Percentiles rank a stretch among this genome's conserved stretches.
These are phyloP conservation scores for Fraxinus excelsior DNA, from an alignment of 257 asterid species.

Conservation along the genomic window DNA sequence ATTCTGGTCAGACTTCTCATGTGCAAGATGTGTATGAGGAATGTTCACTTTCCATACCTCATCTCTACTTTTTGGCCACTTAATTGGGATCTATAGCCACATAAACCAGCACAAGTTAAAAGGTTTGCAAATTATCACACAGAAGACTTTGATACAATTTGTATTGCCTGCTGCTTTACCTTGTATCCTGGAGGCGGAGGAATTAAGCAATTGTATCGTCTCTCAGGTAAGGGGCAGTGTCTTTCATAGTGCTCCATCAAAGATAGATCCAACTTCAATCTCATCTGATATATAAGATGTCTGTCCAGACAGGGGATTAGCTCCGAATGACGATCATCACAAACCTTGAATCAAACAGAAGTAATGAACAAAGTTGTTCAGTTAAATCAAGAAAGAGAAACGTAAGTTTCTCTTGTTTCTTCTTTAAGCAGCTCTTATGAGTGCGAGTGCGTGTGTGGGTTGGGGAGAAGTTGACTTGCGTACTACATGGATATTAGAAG, in stretches of 20 bases:
- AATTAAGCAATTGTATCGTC: slow-evolving; percentile 54
- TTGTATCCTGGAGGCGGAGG: slow-evolving; percentile 61
- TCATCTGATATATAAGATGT: slow-evolving; percentile 56
- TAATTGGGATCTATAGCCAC: too few relatives aligned
- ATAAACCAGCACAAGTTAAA: too few relatives aligned
- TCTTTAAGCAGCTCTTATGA: not conserved
- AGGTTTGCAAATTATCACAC: too few relatives aligned
- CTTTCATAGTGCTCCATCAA: slow-evolving; percentile 44
- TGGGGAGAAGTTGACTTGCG: not conserved
- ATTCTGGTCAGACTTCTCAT: too few relatives aligned
- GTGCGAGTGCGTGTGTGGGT: not conserved
- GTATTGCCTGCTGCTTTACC: slow-evolving; percentile 3
- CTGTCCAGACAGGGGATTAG: slow-evolving; percentile 56
- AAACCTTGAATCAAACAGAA: slow-evolving; percentile 6
- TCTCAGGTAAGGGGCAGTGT: slow-evolving; percentile 47
- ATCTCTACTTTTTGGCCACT: too few relatives aligned
- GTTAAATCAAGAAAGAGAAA: not conserved
- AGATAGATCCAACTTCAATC: slow-evolving; percentile 52
- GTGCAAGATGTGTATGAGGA: too few relatives aligned
- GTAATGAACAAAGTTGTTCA: not conserved
- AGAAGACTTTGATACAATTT: too few relatives aligned
- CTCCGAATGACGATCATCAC: slow-evolving; percentile 33
- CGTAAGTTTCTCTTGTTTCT: too few relatives aligned
- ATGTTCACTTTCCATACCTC: too few relatives aligned
- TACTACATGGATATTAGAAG: not conserved